phyloP scores from a whole-genome alignment of 257 asterid genomes.

The Eucommia ulmoides region DNA sequence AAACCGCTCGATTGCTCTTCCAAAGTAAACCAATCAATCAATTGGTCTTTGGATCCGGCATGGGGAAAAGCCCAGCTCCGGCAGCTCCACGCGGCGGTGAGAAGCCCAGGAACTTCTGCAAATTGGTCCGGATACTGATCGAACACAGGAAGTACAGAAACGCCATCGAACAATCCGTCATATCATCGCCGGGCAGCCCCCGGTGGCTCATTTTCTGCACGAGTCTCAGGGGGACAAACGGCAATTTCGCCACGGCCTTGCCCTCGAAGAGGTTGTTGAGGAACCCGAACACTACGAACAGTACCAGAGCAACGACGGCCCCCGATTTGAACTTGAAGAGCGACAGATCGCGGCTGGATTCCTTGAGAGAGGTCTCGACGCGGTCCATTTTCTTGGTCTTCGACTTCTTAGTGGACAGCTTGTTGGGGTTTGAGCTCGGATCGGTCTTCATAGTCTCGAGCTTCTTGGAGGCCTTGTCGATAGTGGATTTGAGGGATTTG shows the following conservation, averaged over 20 bases:
- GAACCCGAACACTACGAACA: constrained; percentile 83
- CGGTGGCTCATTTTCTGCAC: constrained; percentile 99
- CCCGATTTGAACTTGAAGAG: constrained; percentile 93
- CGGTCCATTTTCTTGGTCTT: constrained; percentile 81
- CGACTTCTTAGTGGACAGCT: constrained; percentile 32
- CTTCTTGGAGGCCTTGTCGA: constrained; percentile 95
- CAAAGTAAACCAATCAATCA: constrained; percentile 11
- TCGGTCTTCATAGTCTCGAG: constrained; percentile 82
- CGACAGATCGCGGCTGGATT: constrained; percentile 81
- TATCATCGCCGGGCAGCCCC: constrained; percentile 75
- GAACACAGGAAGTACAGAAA: constrained; percentile 82
- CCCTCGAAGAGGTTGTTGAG: constrained; percentile 81
- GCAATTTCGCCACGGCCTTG: constrained; percentile 72
- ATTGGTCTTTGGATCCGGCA: constrained; percentile 72
- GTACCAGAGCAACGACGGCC: constrained; percentile 72
- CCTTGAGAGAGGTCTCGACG: constrained; percentile 73
- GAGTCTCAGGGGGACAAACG: constrained; percentile 61
- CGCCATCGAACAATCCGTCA: constrained; percentile 99
- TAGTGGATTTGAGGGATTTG: constrained; percentile 84
- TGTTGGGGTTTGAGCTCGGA: constrained; percentile 18
- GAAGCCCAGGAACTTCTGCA: constrained; percentile 91
- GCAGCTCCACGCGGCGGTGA: constrained; percentile 98
- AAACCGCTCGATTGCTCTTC: not conserved
- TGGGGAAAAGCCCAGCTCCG: constrained; percentile 73
- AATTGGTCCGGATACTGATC: constrained; percentile 80